Base-by-base conservation (phyloP, 108 stramenopile species). In the Nitzschia sp. region DNA sequence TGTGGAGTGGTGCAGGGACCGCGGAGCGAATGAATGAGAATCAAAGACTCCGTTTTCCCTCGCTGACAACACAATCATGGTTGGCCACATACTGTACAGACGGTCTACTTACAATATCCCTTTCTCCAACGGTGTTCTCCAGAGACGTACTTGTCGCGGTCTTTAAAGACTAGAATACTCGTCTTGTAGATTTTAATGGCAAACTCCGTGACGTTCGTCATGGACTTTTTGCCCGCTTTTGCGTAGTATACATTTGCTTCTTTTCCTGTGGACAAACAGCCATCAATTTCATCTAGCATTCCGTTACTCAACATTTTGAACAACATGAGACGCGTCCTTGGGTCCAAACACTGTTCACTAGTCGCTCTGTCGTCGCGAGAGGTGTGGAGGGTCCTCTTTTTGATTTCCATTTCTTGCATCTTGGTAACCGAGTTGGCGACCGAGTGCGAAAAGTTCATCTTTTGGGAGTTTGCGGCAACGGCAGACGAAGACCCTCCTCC, bases 161-260 rank as follows among this genome's bases (percentile, higher is more conserved):
- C 99, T 64, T 97, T 97, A 80, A 99, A 99, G 1, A 98, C 98
- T 26, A 99, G 77, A 63, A 99, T 99, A 52, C 91, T 93, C 3
- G 99, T 99, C 77, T 98, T 98, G 91, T 94, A 99, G 41, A 99
- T 91, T 80, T 99, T 99, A 64, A 99, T 91, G 6, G 99, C 99
- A 73, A 85, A 96, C 68, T 97, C 97, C 27, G 80, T 63, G 48
- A 91, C 67, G 63, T 38, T 55, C 4, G 21, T 52, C 15, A 52
- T 38, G 46, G 48, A 21, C 47, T 48, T 71, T 28, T 59, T 55
- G 1, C 88, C 93, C 11, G 90, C 91, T 73, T 81, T 82, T 65
- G 98, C 98, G 46, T 98, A 98, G 69, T 99, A 99, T 0, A 99
- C 98, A 84, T 99, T 99, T 56, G 98, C 98, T 76, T 99, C 98